Percentiles rank a stretch among this genome's conserved stretches.
Evolutionary conservation across 441 rosid genomes (phyloP).

Genomic region (Erysimum cheiri): DNA sequence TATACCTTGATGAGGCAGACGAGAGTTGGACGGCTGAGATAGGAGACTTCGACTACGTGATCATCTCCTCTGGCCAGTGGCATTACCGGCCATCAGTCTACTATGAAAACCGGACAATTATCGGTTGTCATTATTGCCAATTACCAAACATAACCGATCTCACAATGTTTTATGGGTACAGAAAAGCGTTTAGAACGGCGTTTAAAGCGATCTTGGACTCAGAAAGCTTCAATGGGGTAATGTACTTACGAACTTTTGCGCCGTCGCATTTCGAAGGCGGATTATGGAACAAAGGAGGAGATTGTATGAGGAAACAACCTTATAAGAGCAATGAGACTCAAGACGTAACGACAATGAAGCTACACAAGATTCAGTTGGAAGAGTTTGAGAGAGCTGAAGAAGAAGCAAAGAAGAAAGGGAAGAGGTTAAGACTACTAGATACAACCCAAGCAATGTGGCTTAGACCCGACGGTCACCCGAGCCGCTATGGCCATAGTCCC

Average conservation of each 20-base stretch:
- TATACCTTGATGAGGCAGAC: constrained; percentile 57
- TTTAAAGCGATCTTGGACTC: constrained; percentile 51
- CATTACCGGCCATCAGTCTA: constrained; percentile 56
- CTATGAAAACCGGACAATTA: constrained; percentile 45
- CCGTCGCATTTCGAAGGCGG: constrained; percentile 71
- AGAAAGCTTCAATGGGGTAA: constrained; percentile 53
- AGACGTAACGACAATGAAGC: constrained; percentile 52
- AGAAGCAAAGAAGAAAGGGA: constrained; percentile 55
- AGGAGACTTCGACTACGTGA: constrained; percentile 52
- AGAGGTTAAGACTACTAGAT: constrained; percentile 56
- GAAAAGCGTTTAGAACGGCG: constrained; percentile 59
- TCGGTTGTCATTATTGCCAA: constrained; percentile 59
- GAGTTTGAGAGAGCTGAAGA: constrained; percentile 62
- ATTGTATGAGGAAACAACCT: constrained; percentile 56
- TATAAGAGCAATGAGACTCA: constrained; percentile 49
- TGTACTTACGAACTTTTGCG: constrained; percentile 56
- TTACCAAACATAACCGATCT: constrained; percentile 51
- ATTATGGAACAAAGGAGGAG: constrained; percentile 65
- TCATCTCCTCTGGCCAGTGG: constrained; percentile 70
- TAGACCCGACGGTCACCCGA: constrained; percentile 72
- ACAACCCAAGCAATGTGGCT: constrained; percentile 56
- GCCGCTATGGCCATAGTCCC: constrained; percentile 57
- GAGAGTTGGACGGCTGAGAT: constrained; percentile 56
- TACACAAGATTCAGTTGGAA: constrained; percentile 65
- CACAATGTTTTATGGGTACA: constrained; percentile 55